Conservation (phyloP, 2,329 filamentous ascomycete genomes). For the Didymella sp. region DNA sequence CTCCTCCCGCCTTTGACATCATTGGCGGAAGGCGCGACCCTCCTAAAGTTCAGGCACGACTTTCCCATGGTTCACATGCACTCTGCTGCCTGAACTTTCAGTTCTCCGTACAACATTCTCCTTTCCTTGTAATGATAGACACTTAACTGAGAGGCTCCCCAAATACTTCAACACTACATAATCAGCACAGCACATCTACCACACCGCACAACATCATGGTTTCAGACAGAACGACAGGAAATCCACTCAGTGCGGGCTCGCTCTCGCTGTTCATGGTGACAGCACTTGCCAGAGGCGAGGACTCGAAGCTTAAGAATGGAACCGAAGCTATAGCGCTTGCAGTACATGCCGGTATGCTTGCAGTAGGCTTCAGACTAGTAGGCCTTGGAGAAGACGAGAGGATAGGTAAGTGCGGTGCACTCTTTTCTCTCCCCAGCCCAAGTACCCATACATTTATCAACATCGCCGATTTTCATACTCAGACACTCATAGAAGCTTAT, state of each 20-base stretch:
- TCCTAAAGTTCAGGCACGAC: neutral
- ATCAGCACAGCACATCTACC: neutral
- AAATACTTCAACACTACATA: neutral
- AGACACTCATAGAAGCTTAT: slow-evolving; percentile 58
- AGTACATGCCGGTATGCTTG: slow-evolving; percentile 80
- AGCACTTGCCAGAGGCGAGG: slow-evolving; percentile 51
- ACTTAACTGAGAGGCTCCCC: neutral
- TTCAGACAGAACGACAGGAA: slow-evolving; percentile 42
- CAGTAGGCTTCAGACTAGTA: slow-evolving; percentile 79
- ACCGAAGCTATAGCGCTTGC: slow-evolving; percentile 87
- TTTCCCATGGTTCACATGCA: neutral
- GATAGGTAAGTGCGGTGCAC: slow-evolving; percentile 62
- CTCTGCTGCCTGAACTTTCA: slow-evolving; percentile 9
- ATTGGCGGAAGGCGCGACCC: slow-evolving; percentile 7
- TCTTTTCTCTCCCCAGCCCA: neutral
- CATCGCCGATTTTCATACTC: slow-evolving; percentile 25
- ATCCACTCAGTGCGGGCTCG: slow-evolving; percentile 54
- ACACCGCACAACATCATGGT: slow-evolving; percentile 32
- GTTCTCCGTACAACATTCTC: neutral
- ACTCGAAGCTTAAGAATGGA: slow-evolving; percentile 65
- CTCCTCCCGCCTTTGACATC: slow-evolving; percentile 31
- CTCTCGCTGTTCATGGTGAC: slow-evolving; percentile 54
- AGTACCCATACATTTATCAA: slow-evolving; percentile 15
- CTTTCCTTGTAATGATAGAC: neutral
- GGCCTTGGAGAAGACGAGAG: slow-evolving; percentile 85